A percentile compares a stretch with the other conserved stretches of the same genome.
Conservation (phyloP, 202 grass and related monocot species). For the Setaria italica region DNA sequence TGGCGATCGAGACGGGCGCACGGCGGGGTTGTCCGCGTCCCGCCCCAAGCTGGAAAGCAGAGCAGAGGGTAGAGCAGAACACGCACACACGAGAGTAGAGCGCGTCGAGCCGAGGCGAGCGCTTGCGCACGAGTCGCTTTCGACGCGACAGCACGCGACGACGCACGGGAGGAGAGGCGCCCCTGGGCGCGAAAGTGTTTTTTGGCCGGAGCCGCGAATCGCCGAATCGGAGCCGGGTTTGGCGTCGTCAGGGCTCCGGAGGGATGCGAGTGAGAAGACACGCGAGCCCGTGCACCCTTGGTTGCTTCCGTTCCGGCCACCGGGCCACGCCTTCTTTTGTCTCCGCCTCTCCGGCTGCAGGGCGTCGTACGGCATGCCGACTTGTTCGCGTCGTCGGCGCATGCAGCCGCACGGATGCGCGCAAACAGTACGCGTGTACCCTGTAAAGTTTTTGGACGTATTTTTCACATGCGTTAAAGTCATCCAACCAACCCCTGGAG, state of each 20-base stretch:
- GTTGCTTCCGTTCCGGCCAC: neutral
- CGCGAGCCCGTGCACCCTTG: neutral
- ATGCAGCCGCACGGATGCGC: neutral
- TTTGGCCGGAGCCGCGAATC: neutral
- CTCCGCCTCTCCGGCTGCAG: neutral
- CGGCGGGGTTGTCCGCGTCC: constrained; percentile 1
- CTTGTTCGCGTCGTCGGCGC: neutral
- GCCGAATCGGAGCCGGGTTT: neutral
- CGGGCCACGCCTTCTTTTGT: neutral
- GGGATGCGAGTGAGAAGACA: too few species aligned
- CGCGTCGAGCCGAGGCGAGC: too few species aligned
- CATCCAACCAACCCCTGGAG: neutral
- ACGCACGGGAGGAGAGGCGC: neutral
- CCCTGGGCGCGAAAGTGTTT: neutral
- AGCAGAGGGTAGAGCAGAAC: neutral
- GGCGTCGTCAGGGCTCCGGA: neutral
- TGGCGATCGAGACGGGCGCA: neutral
- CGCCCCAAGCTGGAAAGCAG: too few species aligned
- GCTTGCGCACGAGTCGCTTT: neutral
- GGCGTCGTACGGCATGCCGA: too few species aligned
- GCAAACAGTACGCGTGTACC: neutral
- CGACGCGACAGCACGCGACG: neutral
- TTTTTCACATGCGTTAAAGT: constrained; percentile 16
- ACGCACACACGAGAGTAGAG: too few species aligned
- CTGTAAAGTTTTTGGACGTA: neutral